Evolutionary conservation across 257 asterid species (phyloP).

Genomic region (Capsicum baccatum): DNA sequence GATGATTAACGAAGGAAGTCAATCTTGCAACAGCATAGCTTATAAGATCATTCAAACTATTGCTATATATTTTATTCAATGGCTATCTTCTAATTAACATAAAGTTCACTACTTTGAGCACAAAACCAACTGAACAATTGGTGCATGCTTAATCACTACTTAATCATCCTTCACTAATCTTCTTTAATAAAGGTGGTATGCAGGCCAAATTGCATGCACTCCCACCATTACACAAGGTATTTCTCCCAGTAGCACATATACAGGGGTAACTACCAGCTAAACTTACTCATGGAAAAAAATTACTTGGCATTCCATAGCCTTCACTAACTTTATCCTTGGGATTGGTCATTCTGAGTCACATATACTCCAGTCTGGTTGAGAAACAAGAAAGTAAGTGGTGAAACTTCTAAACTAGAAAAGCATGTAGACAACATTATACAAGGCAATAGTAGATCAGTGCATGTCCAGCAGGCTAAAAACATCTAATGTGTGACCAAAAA

Average conservation of each 20-base stretch:
- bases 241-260: too few relatives aligned
- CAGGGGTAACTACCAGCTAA: too few relatives aligned
- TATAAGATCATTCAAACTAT: neutral
- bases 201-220: too few relatives aligned
- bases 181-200: too few relatives aligned
- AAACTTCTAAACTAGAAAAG: conserved; percentile 32
- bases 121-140: neutral
- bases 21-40: neutral
- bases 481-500: conserved; percentile 34
- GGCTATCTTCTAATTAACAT: neutral
- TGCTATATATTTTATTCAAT: neutral
- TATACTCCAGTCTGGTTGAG: neutral
- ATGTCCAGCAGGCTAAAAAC: conserved; percentile 42
- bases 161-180: too few relatives aligned
- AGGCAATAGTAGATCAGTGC: conserved; percentile 34
- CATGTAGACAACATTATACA: conserved; percentile 35
- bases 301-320: neutral
- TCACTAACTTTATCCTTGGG: neutral
- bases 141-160: too few relatives aligned
- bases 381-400: neutral
- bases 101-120: neutral
- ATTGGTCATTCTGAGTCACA: neutral
- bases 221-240: too few relatives aligned
- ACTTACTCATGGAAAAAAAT: too few relatives aligned
- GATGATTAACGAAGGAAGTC: neutral